These are phyloP conservation scores for Adansonia madagascariensis DNA, from an alignment of 441 rosid species.

Conservation along the genomic window DNA sequence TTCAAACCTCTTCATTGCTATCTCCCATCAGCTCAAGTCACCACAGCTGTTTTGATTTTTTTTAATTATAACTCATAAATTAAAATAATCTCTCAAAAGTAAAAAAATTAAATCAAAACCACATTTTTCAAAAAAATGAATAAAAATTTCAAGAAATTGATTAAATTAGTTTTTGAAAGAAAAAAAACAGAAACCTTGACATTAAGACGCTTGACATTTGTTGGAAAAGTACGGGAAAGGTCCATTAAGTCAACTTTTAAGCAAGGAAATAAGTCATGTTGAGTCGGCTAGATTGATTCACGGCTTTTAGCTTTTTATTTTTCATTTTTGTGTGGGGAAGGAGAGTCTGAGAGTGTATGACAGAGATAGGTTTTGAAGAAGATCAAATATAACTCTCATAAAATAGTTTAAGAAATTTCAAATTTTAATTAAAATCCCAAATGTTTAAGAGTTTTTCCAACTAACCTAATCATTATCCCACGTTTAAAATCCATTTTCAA, in stretches of 20 bases:
- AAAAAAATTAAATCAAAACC: background rate
- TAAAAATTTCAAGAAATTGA: background rate
- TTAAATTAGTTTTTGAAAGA: background rate
- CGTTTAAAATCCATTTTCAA: too few relatives aligned
- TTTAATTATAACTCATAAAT: background rate
- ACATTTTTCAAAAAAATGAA: background rate
- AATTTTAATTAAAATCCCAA: too few relatives aligned
- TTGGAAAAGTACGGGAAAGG: slow-evolving; percentile 40
- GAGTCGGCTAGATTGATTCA: background rate
- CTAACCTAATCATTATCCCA: too few relatives aligned
- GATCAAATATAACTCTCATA: too few relatives aligned
- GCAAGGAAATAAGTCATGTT: too few relatives aligned
- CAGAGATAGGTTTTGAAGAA: background rate
- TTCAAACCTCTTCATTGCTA: slow-evolving; percentile 50
- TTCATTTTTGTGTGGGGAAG: background rate
- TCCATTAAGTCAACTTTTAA: slow-evolving; percentile 27
- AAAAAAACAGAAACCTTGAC: slow-evolving; percentile 36
- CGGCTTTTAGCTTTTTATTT: background rate
- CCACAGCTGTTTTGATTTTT: slow-evolving; percentile 37
- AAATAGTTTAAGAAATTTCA: too few relatives aligned
- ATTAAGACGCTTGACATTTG: slow-evolving; percentile 47
- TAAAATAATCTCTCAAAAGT: background rate
- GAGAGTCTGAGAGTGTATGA: background rate
- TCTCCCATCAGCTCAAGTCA: slow-evolving; percentile 47
- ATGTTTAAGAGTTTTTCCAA: too few relatives aligned